These are phyloP conservation scores for Suhomyces bribrorum DNA, from an alignment of 1,139 yeast genomes.

Conservation along the genomic window DNA sequence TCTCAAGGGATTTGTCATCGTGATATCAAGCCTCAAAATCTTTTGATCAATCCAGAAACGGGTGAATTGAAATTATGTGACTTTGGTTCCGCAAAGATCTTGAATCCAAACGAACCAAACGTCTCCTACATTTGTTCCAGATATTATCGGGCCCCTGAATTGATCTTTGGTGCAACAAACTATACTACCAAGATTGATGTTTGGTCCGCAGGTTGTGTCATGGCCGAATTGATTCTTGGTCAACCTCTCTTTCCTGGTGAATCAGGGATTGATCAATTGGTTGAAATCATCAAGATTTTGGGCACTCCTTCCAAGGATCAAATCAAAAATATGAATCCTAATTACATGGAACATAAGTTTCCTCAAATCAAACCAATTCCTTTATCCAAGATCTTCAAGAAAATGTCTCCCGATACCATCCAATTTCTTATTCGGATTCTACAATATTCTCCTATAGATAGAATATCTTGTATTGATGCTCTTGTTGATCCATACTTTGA, in stretches of 20 bases:
- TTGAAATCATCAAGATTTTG: constrained; percentile 90
- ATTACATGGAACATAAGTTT: constrained; percentile 95
- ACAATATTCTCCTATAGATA: constrained; percentile 73
- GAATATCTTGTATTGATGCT: constrained; percentile 70
- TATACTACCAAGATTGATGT: constrained; percentile 96
- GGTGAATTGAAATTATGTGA: constrained; percentile 91
- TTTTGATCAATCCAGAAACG: constrained; percentile 80
- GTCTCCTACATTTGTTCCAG: constrained; percentile 96
- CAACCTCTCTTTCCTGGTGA: constrained; percentile 98
- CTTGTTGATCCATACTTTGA: constrained; percentile 74
- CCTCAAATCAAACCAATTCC: constrained; percentile 97
- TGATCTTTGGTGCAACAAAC: constrained; percentile 87
- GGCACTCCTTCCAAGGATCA: constrained; percentile 96
- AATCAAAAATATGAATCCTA: constrained; percentile 93
- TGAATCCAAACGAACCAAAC: constrained; percentile 88
- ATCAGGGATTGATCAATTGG: constrained; percentile 94
- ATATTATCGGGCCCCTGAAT: constrained; percentile 93
- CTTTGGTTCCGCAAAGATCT: constrained; percentile 96
- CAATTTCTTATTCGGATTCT: constrained; percentile 60
- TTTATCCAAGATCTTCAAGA: constrained; percentile 76
- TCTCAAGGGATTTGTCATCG: constrained; percentile 92
- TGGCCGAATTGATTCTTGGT: constrained; percentile 93
- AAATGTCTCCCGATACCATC: constrained; percentile 60
- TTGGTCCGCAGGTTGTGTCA: constrained; percentile 98
- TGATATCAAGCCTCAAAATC: constrained; percentile 95